Evolutionary conservation across 1,284 basidiomycete species (phyloP), one percentile per base, ranked within the genome.

Genomic region (Heterobasidion annosum): DNA sequence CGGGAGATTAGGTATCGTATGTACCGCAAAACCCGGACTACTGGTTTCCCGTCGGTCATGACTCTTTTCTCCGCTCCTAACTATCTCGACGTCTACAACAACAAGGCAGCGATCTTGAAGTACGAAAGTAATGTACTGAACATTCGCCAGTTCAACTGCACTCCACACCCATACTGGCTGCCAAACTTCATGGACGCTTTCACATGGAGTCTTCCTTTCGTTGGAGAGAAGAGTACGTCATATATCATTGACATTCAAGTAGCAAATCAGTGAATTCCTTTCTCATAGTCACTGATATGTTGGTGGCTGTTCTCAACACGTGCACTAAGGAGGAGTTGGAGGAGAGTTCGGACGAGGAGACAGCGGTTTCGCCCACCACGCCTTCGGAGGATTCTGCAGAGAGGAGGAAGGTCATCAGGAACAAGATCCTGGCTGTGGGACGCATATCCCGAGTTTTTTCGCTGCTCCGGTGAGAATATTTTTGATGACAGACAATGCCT

Each of bases 121-220:
- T 96, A 97, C 68, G 94, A 97, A 70, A 91, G 89, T 67, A 97
- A 97, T 66, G 93, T 96, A 50, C 90, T 97, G 85, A 97, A 97
- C 67, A 93, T 93, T 63, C 82, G 88, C 47, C 93, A 97, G 68
- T 97, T 96, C 77, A 97, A 96, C 71, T 93, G 89, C 67, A 94
- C 90, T 5, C 93, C 93, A 13, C 93, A 97, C 68, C 93, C 93
- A 3, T 97, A 97, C 69, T 94, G 91, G 91, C 70, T 94, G 56
- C 91, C 92, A 10, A 94, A 94, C 72, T 94, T 94, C 61, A 94
- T 93, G 92, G 92, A 94, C 63, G 91, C 93, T 51, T 94, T 94
- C 65, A 93, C 91, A 0, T 94, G 91, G 91, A 86, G 82, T 74
- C 68, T 50, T n/a, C 48, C 48, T 8, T 50, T 50, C 48, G 48